Conservation (phyloP, 768 basidiomycete genomes). For the Scleroderma citrinum region DNA sequence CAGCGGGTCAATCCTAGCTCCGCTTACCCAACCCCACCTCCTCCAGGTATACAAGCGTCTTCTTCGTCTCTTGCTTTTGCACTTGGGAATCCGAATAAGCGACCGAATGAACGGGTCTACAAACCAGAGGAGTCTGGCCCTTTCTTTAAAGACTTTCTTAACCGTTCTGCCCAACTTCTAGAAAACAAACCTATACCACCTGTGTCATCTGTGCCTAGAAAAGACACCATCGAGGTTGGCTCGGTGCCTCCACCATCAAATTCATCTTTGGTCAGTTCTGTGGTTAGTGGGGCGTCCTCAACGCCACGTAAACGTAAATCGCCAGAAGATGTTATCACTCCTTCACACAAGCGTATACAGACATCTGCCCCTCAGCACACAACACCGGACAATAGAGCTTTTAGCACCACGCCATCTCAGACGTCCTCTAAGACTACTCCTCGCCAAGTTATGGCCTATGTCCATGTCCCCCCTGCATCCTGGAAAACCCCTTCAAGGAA, state of each 20-base stretch:
- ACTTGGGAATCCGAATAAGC: conserved; percentile 43
- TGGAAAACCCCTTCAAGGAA: conserved; percentile 26
- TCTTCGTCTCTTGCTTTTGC: conserved; percentile 76
- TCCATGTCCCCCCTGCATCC: conserved; percentile 24
- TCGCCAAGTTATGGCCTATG: conserved; percentile 30
- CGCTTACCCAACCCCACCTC: conserved; percentile 68
- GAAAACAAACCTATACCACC: conserved; percentile 20
- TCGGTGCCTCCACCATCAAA: conserved; percentile 16
- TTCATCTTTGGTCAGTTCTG: background rate
- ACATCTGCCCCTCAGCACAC: conserved; percentile 7
- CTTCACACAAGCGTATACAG: conserved; percentile 56
- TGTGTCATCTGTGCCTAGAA: conserved; percentile 8
- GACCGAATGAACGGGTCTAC: conserved; percentile 30
- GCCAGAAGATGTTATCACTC: conserved; percentile 52
- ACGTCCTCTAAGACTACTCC: conserved; percentile 24
- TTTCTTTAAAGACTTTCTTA: conserved; percentile 64
- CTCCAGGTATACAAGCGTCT: conserved; percentile 53
- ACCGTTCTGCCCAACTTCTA: conserved; percentile 40
- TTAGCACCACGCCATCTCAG: conserved; percentile 21
- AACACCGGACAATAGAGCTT: conserved; percentile 8
- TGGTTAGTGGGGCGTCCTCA: conserved; percentile 18
- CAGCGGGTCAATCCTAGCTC: conserved; percentile 55
- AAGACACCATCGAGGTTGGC: conserved; percentile 12
- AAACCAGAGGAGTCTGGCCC: conserved; percentile 51
- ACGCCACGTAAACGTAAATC: conserved; percentile 74